Percentiles rank a stretch among this genome's conserved stretches.
Evolutionary conservation across 164 flowering plant species (phyloP).

Genomic region (Piper betle): DNA sequence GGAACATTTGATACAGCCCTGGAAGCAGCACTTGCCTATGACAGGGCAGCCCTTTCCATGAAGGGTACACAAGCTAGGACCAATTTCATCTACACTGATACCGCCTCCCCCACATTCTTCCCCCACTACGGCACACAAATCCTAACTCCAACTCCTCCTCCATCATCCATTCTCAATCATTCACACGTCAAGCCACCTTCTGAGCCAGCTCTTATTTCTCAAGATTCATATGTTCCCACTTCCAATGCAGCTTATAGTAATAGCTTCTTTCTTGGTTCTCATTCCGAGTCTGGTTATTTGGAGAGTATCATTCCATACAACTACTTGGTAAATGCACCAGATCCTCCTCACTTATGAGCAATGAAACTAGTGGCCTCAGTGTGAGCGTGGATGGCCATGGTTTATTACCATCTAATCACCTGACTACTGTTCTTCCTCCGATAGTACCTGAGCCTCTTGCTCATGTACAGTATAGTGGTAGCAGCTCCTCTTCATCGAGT

Average conservation of each 20-base stretch:
- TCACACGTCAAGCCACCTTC: slow-evolving; percentile 8
- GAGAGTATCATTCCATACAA: slow-evolving; percentile 67
- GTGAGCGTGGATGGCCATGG: slow-evolving; percentile 7
- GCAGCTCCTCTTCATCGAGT: slow-evolving; percentile 2
- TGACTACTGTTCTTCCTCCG: not conserved
- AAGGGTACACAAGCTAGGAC: slow-evolving; percentile 92
- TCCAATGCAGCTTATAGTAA: slow-evolving; percentile 10
- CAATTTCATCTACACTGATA: slow-evolving; percentile 68
- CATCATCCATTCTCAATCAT: slow-evolving; percentile 2
- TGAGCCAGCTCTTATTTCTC: slow-evolving; percentile 10
- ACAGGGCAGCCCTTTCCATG: slow-evolving; percentile 90
- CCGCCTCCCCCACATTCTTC: slow-evolving; percentile 34
- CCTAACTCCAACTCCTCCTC: slow-evolving; percentile 14
- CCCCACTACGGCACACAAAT: slow-evolving; percentile 32
- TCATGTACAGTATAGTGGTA: slow-evolving; percentile 12
- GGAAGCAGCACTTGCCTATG: slow-evolving; percentile 97
- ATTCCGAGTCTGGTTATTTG: slow-evolving; percentile 68
- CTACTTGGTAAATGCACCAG: slow-evolving; percentile 44
- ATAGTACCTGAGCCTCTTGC: not conserved
- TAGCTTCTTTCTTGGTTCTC: slow-evolving; percentile 24
- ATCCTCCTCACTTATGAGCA: slow-evolving; percentile 1
- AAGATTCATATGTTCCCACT: slow-evolving; percentile 7
- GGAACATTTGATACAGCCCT: slow-evolving; percentile 97
- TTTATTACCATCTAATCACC: not conserved
- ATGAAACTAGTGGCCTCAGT: slow-evolving; percentile 1